Evolutionary conservation across 2,329 filamentous ascomycete species (phyloP).

Genomic region (Pleoardoris graminearum): DNA sequence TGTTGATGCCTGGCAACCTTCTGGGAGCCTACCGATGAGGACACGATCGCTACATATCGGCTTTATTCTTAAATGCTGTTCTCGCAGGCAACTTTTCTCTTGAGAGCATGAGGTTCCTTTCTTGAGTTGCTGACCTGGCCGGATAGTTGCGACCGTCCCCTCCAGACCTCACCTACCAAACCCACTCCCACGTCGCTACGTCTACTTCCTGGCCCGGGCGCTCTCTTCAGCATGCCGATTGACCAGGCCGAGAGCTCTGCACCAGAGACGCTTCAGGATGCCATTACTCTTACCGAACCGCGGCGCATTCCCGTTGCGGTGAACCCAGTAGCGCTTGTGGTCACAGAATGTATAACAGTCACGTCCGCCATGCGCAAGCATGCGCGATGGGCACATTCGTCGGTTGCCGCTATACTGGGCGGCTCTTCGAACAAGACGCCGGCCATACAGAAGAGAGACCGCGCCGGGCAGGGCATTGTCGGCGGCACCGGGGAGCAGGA

Average conservation of each 20-base stretch:
- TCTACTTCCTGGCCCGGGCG: slow-evolving; percentile 8
- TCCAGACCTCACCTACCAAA: slow-evolving; percentile 24
- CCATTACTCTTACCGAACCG: slow-evolving; percentile 22
- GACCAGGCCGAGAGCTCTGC: slow-evolving; percentile 27
- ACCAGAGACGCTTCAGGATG: slow-evolving; percentile 30
- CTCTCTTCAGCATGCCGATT: slow-evolving; percentile 33
- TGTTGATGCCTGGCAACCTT: slow-evolving; percentile 23
- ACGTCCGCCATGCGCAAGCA: slow-evolving; percentile 98
- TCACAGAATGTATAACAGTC: slow-evolving; percentile 98
- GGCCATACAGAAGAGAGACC: slow-evolving; percentile 40
- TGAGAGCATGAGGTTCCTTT: slow-evolving; percentile 33
- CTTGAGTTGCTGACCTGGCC: slow-evolving; percentile 28
- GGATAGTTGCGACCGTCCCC: slow-evolving; percentile 31
- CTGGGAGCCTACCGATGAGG: slow-evolving; percentile 12
- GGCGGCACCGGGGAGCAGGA: slow-evolving; percentile 43
- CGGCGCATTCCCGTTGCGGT: slow-evolving; percentile 73
- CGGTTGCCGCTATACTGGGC: slow-evolving; percentile 91
- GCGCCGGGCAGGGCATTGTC: slow-evolving; percentile 41
- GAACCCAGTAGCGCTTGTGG: slow-evolving; percentile 88
- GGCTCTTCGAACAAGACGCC: slow-evolving; percentile 60
- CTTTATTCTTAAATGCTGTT: slow-evolving; percentile 11
- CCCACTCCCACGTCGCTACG: slow-evolving; percentile 20
- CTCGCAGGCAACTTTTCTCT: slow-evolving; percentile 18
- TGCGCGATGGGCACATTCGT: slow-evolving; percentile 92
- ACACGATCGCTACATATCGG: slow-evolving; percentile 14